Base-by-base conservation (phyloP, 2,329 filamentous ascomycete species). In the Colletotrichum euphorbiae region DNA sequence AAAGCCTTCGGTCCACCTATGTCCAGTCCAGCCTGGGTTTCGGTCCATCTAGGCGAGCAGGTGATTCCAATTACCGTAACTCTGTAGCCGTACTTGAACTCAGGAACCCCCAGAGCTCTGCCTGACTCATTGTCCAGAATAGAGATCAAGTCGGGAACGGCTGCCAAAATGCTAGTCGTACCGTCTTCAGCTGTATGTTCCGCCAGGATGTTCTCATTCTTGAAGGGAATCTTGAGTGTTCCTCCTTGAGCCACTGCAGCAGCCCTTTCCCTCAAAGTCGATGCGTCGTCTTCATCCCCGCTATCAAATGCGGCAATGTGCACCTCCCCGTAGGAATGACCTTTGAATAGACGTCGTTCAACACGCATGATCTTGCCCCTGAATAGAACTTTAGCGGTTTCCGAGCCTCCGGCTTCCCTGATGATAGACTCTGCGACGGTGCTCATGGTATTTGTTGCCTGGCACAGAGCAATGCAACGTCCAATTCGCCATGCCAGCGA, bases 281-380 rank as follows among this genome's bases (percentile, higher is more conserved):
- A 50, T 6, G 58, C 28, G 11, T 70, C 73, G 17, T 72, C 69
- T 17, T 72, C 71, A 17, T 73, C 72, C 6, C 73, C 71, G 11
- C 68, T 67, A 15, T 73, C 72, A 17, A 74, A 71, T 9, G 69
- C 70, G 8, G 72, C 73, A 38, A 76, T 73, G 42, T 75, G 70
- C 7, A 76, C 85, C 73, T 78, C 56, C 8, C 85, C 84, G 67
- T 85, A 82, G 2, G 82, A 80, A 70, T 85, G 82, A 4, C 85
- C 84, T 73, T 82, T 82, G 72, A 80, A 80, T 15, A 87, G 72
- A 11, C 80, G 75, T 42, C 84, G 76, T 72, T 87, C 84, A 0
- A 87, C 84, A 8, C 78, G 79, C 15, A 83, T 77, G 70, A 91
- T 89, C 77, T 91, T 91, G 31, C 89, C 89, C 65, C 85, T 83